These are phyloP conservation scores for Helenozyma rhizophorensis DNA, from an alignment of 805 yeast genomes.

Conservation along the genomic window DNA sequence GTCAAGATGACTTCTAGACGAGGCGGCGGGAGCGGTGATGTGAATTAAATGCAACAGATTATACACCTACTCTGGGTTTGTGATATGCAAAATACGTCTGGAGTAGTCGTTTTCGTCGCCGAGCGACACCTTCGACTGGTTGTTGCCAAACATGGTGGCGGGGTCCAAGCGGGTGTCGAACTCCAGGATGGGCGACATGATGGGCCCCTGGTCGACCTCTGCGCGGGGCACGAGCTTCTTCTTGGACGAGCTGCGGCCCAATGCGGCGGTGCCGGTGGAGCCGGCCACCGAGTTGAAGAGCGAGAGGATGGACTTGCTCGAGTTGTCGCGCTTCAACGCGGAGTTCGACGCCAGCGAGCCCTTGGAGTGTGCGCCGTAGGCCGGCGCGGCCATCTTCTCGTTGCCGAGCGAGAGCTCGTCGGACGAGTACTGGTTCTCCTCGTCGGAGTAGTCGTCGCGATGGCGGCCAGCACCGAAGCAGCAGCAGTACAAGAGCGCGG, in stretches of 20 bases:
- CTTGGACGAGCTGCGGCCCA: slow-evolving; percentile 26
- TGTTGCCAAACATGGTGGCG: slow-evolving; percentile 12
- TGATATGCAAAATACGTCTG: slow-evolving; percentile 15
- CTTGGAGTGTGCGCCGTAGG: slow-evolving; percentile 9
- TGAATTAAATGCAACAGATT: too few relatives aligned
- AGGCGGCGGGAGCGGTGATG: too few relatives aligned
- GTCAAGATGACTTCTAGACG: too few relatives aligned
- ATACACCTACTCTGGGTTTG: slow-evolving; percentile 12
- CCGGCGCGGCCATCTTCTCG: slow-evolving; percentile 14
- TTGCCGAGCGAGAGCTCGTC: slow-evolving; percentile 24
- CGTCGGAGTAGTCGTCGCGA: slow-evolving; percentile 31
- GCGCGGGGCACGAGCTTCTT: slow-evolving; percentile 23
- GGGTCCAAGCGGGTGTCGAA: slow-evolving; percentile 16
- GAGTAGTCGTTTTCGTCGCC: slow-evolving; percentile 18
- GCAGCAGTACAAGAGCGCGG: slow-evolving; percentile 40
- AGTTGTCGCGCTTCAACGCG: slow-evolving; percentile 28
- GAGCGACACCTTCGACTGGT: slow-evolving; percentile 13
- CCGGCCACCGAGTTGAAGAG: slow-evolving; percentile 15
- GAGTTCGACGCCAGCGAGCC: slow-evolving; percentile 8
- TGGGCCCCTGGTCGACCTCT: slow-evolving; percentile 12
- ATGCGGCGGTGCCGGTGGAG: slow-evolving; percentile 12
- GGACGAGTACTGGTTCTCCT: slow-evolving; percentile 35
- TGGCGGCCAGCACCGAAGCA: slow-evolving; percentile 18
- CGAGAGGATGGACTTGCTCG: slow-evolving; percentile 31
- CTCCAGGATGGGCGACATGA: slow-evolving; percentile 32